These are phyloP conservation scores for Gonium pectorale DNA, from an alignment of 139 green algal genomes.

Conservation along the genomic window DNA sequence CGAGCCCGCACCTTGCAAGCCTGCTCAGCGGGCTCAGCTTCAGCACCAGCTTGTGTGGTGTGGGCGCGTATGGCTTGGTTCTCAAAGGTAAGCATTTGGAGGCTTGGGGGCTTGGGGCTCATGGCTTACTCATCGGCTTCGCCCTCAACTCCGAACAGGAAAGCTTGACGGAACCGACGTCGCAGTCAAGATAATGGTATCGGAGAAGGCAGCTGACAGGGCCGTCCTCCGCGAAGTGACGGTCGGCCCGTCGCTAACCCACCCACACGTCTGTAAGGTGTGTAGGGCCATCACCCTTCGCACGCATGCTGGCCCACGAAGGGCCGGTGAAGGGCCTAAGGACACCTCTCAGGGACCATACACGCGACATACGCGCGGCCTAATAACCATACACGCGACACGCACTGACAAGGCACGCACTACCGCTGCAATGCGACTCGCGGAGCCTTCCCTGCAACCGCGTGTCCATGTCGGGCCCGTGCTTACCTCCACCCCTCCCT, in stretches of 20 bases:
- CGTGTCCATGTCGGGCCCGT: too few species aligned
- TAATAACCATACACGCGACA: too few species aligned
- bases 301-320: too few species aligned
- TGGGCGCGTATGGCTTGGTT: conserved; percentile 8
- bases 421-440: too few species aligned
- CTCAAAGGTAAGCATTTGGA: background rate
- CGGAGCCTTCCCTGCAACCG: too few species aligned
- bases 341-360: background rate
- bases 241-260: background rate
- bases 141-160: background rate
- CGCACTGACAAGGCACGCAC: too few species aligned
- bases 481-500: too few species aligned
- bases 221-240: background rate
- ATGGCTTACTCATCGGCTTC: background rate
- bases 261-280: conserved; percentile 26
- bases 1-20: too few species aligned
- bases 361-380: background rate
- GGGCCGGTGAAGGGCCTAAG: too few species aligned
- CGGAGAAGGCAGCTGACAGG: background rate
- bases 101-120: background rate
- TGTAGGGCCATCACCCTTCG: too few species aligned
- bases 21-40: background rate
- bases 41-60: background rate
- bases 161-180: background rate
- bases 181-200: conserved; percentile 18